Percentiles rank a stretch among this genome's conserved stretches.
phyloP scores from a whole-genome alignment of 345 rosid species.

The Angophora floribunda region DNA sequence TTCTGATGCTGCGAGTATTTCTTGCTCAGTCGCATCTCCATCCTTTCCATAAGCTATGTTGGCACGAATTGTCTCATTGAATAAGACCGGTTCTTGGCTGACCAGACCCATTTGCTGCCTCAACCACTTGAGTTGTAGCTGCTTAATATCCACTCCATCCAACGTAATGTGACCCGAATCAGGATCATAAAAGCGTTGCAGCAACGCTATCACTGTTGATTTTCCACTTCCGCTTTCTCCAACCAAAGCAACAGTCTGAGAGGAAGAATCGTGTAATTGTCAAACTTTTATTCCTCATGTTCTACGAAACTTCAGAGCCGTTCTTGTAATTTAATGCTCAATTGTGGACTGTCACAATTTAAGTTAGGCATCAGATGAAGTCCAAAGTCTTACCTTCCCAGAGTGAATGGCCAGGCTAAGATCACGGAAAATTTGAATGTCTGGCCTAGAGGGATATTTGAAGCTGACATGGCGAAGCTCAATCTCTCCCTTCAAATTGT shows the following conservation, averaged over 20 bases:
- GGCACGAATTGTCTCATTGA: slow-evolving; percentile 66
- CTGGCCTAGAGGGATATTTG: slow-evolving; percentile 70
- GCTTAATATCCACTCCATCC: slow-evolving; percentile 61
- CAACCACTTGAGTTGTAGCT: slow-evolving; percentile 60
- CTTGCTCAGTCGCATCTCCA: slow-evolving; percentile 61
- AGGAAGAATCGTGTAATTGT: background rate
- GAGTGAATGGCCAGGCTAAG: slow-evolving; percentile 50
- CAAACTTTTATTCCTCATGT: background rate
- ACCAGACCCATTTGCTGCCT: slow-evolving; percentile 78
- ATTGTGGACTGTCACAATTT: background rate
- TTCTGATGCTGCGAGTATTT: slow-evolving; percentile 59
- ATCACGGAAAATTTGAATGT: slow-evolving; percentile 57
- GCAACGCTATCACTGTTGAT: slow-evolving; percentile 58
- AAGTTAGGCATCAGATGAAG: background rate
- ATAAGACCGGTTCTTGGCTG: slow-evolving; percentile 75
- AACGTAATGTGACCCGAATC: slow-evolving; percentile 65
- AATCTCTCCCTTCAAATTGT: slow-evolving; percentile 58
- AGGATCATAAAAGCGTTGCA: slow-evolving; percentile 78
- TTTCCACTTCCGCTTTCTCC: slow-evolving; percentile 92
- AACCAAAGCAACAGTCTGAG: slow-evolving; percentile 72
- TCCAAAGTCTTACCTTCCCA: slow-evolving; percentile 44
- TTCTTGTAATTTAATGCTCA: background rate
- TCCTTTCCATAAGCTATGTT: slow-evolving; percentile 78
- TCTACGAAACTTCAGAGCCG: background rate
- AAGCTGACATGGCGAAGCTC: slow-evolving; percentile 61